Base-by-base conservation (phyloP, 2,329 filamentous ascomycete genomes). In the Fusarium humuli region DNA sequence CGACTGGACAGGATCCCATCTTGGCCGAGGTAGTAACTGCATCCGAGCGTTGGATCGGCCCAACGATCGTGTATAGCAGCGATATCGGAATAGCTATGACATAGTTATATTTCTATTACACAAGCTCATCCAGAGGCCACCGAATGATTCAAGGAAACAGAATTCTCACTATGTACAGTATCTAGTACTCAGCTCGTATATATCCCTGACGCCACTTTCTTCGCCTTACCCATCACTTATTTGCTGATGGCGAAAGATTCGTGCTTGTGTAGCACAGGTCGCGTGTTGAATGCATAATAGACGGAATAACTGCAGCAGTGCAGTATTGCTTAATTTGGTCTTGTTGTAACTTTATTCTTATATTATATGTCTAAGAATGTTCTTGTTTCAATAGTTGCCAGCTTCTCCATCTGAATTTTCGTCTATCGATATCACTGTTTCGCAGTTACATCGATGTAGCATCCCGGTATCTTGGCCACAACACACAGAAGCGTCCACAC, bases 151-250 rank as follows among this genome's bases (percentile, higher is more conserved):
- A n/a, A 42, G 6, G 9, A 34, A 32, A n/a, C 11, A 45, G 16
- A 27, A n/a, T 44, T 37, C 14, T 23, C 32, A 37, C 62, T 52
- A 22, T n/a, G 4, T 18, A n/a, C 18, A n/a, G 34, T n/a, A 37
- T 37, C 34, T n/a, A n/a, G 34, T 37, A 41, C 22, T 22, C 34
- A 64, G 27, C 56, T 44, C 49, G 64, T 67, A 47, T 42, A 23
- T 40, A 62, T 47, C 64, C 64, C 49, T 67, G 64, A 52, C 46
- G 42, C 62, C 25, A 50, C 34, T 67, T 44, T 22, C 29, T n/a
- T 61, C 60, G 40, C 22, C 22, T 44, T 20, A 30, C 7, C n/a
- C 30, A 25, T 44, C 22, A 41, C 13, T 20, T 10, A 42, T 53
- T 27, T n/a, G 34, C 20, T 27, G 25, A 42, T 53, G 34, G 23